phyloP scores from a whole-genome alignment of 345 rosid genomes.

The Firmiana major region DNA sequence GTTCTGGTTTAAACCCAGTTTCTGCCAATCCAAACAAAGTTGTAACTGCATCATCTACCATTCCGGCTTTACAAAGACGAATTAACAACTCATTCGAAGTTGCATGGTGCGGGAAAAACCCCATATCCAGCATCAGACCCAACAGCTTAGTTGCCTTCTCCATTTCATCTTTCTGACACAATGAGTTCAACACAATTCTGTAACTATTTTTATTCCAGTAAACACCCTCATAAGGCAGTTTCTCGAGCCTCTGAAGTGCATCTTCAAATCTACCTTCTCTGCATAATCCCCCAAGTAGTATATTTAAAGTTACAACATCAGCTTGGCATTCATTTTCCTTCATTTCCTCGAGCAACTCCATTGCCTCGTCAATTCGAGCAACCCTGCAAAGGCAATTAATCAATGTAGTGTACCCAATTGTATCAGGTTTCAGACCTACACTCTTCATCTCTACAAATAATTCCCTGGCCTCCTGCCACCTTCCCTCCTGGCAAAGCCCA shows the following conservation, averaged over 20 bases:
- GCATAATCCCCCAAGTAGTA: slow-evolving; percentile 68
- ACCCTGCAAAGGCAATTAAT: slow-evolving; percentile 64
- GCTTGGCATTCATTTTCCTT: slow-evolving; percentile 55
- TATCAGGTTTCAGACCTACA: slow-evolving; percentile 53
- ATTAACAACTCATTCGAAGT: slow-evolving; percentile 76
- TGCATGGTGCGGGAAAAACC: slow-evolving; percentile 64
- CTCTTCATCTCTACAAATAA: slow-evolving; percentile 61
- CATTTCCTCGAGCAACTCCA: slow-evolving; percentile 70
- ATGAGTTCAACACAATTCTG: slow-evolving; percentile 69
- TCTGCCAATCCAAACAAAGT: slow-evolving; percentile 44
- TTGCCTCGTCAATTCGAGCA: slow-evolving; percentile 49
- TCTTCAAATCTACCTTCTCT: slow-evolving; percentile 56
- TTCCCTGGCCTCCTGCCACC: slow-evolving; percentile 48
- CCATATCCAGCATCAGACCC: slow-evolving; percentile 58
- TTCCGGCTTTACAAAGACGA: slow-evolving; percentile 52
- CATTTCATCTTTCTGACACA: slow-evolving; percentile 55
- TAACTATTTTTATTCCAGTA: slow-evolving; percentile 73
- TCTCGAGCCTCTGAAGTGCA: slow-evolving; percentile 59
- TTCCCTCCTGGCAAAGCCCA: slow-evolving; percentile 62
- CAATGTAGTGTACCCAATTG: slow-evolving; percentile 70
- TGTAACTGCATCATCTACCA: slow-evolving; percentile 43
- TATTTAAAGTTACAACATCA: slow-evolving; percentile 71
- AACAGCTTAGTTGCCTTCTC: slow-evolving; percentile 52
- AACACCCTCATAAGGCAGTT: slow-evolving; percentile 49
- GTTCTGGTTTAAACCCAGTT: slow-evolving; percentile 61